Evolutionary conservation across 805 yeast species (phyloP), one percentile per base, ranked within the genome.

Genomic region (Kodamaea kakaduensis): DNA sequence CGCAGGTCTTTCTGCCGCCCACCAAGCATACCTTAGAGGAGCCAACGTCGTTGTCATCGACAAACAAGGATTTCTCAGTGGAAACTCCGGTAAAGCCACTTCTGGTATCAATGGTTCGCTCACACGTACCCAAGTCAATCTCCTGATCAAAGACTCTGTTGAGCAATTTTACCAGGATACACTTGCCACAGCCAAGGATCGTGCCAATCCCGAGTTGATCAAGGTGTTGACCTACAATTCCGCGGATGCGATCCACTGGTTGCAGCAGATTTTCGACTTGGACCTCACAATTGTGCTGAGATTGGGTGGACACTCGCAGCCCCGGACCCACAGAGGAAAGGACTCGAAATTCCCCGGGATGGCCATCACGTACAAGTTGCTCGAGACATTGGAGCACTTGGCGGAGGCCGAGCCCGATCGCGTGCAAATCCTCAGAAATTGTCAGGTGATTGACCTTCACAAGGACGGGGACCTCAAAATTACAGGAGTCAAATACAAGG

Each of bases 321-420:
- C 86, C 14, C 69, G 95, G 55, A 85, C 95, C 1, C 95, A 85
- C 54, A 71, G 94, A 47, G 89, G 94, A 1, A 71, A 75, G 32
- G 82, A 76, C 41, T 71, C 77, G 13, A 67, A 73, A 41, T 77
- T 77, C 34, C 84, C 84, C 2, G 84, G 84, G 1, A 75, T 74
- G 74, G 80, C 84, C 6, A 75, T 78, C 34, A 75, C 81, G 3
- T 75, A 73, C 44, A 66, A 68, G 7, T 54, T 78, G 26, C 56
- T 73, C 48, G 77, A 75, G 38, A 64, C 64, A 12, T 58, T 77
- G 28, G 77, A 77, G 44, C 58, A 59, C 49, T 59, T 45, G 64
- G 74, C 49, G 54, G 70, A 64, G 23, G 45, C 51, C 6, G 65
- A 71, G 37, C 76, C 78, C 2, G 47, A 59, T 12, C 49, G 78